Evolutionary conservation across 2,329 filamentous ascomycete genomes (phyloP).

Genomic region (Monosporascus ibericus): DNA sequence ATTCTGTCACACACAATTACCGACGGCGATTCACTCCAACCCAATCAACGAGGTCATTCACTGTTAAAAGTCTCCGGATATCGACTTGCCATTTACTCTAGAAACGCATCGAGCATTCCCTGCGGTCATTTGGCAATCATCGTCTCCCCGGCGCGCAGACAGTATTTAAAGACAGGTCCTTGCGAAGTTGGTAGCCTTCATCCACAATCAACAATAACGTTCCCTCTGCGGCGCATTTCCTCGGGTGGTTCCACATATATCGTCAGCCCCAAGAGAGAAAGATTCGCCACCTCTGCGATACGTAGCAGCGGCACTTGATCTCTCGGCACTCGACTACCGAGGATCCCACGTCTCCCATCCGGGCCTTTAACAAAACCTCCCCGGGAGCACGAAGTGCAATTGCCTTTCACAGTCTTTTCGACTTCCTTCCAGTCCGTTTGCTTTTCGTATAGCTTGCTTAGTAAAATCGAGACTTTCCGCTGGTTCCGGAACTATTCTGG

Average conservation of each 20-base stretch:
- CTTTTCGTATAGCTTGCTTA: not conserved
- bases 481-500: conserved; percentile 20
- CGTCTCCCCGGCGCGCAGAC: not conserved
- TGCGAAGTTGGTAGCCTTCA: too few species aligned
- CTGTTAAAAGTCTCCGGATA: not conserved
- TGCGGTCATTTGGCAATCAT: not conserved
- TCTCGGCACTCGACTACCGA: not conserved
- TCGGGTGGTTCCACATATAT: not conserved
- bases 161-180: too few species aligned
- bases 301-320: not conserved
- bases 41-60: not conserved
- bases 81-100: not conserved
- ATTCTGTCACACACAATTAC: not conserved
- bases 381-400: not conserved
- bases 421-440: conserved; percentile 12
- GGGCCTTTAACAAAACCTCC: not conserved
- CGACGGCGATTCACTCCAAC: not conserved
- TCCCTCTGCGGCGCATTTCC: not conserved
- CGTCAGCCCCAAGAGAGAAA: not conserved
- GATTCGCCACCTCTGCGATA: not conserved
- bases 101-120: not conserved
- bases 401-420: not conserved
- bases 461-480: conserved; percentile 20
- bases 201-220: not conserved
- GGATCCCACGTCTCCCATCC: not conserved